Percentiles rank a stretch among this genome's conserved stretches.
phyloP scores from a whole-genome alignment of 2,329 filamentous ascomycete genomes.

The Ophiostoma sp. region DNA sequence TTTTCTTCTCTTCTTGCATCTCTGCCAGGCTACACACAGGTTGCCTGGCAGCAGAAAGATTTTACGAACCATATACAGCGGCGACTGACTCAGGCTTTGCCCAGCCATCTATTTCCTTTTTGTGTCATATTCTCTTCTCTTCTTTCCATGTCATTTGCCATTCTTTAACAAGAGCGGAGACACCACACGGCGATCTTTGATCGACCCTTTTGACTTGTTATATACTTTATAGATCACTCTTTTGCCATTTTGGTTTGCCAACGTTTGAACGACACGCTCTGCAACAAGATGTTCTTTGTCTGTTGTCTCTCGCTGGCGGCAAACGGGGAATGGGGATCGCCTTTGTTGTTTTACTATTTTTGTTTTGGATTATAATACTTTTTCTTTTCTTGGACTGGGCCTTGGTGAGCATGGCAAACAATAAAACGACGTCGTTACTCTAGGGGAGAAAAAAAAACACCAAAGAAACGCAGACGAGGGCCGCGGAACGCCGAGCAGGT shows the following conservation, averaged over 20 bases:
- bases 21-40: neutral
- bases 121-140: slow-evolving; percentile 16
- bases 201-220: slow-evolving; percentile 18
- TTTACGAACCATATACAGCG: slow-evolving; percentile 23
- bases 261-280: neutral
- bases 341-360: slow-evolving; percentile 13
- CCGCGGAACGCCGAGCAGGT: neutral
- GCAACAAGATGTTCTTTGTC: neutral
- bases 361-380: slow-evolving; percentile 22
- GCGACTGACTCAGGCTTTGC: slow-evolving; percentile 8
- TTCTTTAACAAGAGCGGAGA: slow-evolving; percentile 14
- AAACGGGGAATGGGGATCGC: slow-evolving; percentile 4
- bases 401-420: slow-evolving; percentile 20
- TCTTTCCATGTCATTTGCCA: slow-evolving; percentile 24
- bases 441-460: neutral
- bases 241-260: slow-evolving; percentile 17
- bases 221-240: slow-evolving; percentile 24
- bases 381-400: slow-evolving; percentile 19
- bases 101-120: slow-evolving; percentile 22
- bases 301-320: slow-evolving; percentile 13
- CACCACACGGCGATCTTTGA: too few species aligned
- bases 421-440: slow-evolving; percentile 15
- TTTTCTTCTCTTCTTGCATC: slow-evolving; percentile 15
- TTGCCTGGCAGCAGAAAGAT: slow-evolving; percentile 12
- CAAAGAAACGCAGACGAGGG: neutral